Conservation (phyloP, 441 rosid genomes). For the Jatropha multifida region DNA sequence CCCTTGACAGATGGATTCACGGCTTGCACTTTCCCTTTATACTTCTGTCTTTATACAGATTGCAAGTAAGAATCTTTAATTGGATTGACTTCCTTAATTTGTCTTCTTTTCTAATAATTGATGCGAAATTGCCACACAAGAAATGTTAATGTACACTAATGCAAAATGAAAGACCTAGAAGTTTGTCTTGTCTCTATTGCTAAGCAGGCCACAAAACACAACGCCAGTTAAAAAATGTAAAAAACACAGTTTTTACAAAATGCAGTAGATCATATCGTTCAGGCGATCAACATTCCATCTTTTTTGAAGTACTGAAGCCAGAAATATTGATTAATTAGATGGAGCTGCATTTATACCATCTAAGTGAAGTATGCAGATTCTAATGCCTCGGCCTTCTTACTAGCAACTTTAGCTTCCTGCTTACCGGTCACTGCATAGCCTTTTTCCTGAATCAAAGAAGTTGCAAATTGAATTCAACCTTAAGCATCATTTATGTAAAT, state of each 20-base stretch:
- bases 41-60: background rate
- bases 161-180: background rate
- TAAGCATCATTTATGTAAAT: background rate
- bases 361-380: slow-evolving; percentile 57
- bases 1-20: slow-evolving; percentile 8
- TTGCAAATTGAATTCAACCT: background rate
- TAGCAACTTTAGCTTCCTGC: slow-evolving; percentile 40
- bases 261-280: background rate
- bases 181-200: background rate
- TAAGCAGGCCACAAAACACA: background rate
- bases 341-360: slow-evolving; percentile 4
- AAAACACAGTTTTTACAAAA: background rate
- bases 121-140: background rate
- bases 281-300: background rate
- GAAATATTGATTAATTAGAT: background rate
- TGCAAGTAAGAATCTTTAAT: background rate
- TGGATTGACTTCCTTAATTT: background rate
- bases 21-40: background rate
- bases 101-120: background rate
- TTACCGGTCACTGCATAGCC: slow-evolving; percentile 48
- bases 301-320: background rate
- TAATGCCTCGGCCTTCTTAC: slow-evolving; percentile 50
- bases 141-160: background rate
- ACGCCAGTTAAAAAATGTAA: background rate
- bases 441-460: slow-evolving; percentile 51